Evolutionary conservation across 441 rosid genomes (phyloP).

Genomic region (Aleurites moluccanus): DNA sequence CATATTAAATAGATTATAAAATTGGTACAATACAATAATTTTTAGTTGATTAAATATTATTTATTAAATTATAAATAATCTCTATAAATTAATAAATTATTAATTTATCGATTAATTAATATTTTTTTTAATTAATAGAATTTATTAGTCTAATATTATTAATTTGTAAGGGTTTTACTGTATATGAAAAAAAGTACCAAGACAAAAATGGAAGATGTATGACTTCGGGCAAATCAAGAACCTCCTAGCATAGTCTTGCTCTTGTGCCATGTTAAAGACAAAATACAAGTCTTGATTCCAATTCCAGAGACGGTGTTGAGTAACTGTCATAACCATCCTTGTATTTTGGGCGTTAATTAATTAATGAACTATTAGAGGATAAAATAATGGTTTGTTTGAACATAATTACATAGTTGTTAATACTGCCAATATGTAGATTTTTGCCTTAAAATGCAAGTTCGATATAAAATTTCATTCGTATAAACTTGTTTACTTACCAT

Average conservation of each 20-base stretch:
- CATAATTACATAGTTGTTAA: not conserved
- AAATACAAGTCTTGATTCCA: conserved; percentile 18
- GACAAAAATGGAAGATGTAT: conserved; percentile 14
- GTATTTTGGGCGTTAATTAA: not conserved
- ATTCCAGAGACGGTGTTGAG: conserved; percentile 13
- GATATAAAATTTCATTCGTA: not conserved
- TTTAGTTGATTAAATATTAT: too few relatives aligned
- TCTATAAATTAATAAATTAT: too few relatives aligned
- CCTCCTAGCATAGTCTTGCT: not conserved
- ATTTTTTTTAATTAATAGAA: too few relatives aligned
- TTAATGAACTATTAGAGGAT: not conserved
- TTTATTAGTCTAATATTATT: too few relatives aligned
- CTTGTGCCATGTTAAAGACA: conserved; percentile 17
- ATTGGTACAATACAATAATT: too few relatives aligned
- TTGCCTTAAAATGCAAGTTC: not conserved
- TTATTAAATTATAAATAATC: too few relatives aligned
- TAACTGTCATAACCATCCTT: conserved; percentile 5
- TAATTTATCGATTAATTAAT: too few relatives aligned
- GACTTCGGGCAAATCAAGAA: conserved; percentile 17
- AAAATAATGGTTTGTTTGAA: not conserved
- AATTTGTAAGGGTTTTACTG: too few relatives aligned
- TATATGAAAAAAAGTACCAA: too few relatives aligned
- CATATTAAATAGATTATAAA: too few relatives aligned
- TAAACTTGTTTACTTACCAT: not conserved
- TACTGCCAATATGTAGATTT: not conserved